Percentiles rank a stretch among this genome's conserved stretches.
phyloP scores from a whole-genome alignment of 139 green algal genomes.

The Chara braunii region DNA sequence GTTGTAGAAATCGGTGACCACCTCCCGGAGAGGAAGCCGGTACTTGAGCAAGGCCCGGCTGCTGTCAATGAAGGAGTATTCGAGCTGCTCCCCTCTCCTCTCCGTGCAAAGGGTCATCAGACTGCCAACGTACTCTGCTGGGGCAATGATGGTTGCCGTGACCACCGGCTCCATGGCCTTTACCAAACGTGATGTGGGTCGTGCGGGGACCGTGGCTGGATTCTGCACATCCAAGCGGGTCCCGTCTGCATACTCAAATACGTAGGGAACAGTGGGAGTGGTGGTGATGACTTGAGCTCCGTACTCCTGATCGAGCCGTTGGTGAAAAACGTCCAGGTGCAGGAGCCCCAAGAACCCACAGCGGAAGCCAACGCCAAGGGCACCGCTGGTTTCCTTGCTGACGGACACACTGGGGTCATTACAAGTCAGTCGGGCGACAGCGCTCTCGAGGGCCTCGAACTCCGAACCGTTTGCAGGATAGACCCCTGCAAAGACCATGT shows the following conservation, averaged over 20 bases:
- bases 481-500: conserved; percentile 79
- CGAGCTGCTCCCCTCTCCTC: conserved; percentile 18
- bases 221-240: conserved; percentile 50
- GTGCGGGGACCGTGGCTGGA: conserved; percentile 57
- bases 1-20: conserved; percentile 69
- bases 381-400: conserved; percentile 67
- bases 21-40: conserved; percentile 38
- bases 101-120: conserved; percentile 28
- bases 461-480: conserved; percentile 39
- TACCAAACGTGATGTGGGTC: conserved; percentile 33
- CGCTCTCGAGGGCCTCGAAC: conserved; percentile 36
- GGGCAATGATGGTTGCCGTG: conserved; percentile 72
- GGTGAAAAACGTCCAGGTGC: conserved; percentile 89
- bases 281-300: conserved; percentile 39
- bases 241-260: conserved; percentile 43
- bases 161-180: conserved; percentile 77
- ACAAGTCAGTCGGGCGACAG: conserved; percentile 58
- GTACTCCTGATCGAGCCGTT: conserved; percentile 42
- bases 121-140: conserved; percentile 42
- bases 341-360: conserved; percentile 80
- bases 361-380: conserved; percentile 79
- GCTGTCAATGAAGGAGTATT: conserved; percentile 26
- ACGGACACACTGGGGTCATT: conserved; percentile 81
- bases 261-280: conserved; percentile 77
- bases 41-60: conserved; percentile 54